These are phyloP conservation scores for Chalciporus pseudorubinellus DNA, from an alignment of 768 basidiomycete genomes.

Conservation along the genomic window DNA sequence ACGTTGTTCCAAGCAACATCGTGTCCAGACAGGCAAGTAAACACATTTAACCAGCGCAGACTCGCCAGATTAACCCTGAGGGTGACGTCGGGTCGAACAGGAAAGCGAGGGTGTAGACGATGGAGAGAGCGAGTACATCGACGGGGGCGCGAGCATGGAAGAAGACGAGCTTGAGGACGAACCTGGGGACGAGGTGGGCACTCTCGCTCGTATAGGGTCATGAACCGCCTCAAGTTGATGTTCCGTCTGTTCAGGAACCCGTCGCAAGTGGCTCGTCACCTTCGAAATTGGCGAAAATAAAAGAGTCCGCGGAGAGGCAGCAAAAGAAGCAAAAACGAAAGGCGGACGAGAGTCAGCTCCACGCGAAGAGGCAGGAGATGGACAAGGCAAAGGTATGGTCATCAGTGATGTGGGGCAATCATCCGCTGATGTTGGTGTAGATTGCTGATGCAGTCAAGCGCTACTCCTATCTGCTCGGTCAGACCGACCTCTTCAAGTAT, in stretches of 20 bases:
- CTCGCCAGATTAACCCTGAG: slow-evolving; percentile 5
- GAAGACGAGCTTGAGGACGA: slow-evolving; percentile 65
- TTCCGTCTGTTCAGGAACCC: slow-evolving; percentile 12
- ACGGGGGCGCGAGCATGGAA: slow-evolving; percentile 51
- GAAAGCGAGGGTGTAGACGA: slow-evolving; percentile 70
- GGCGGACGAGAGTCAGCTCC: slow-evolving; percentile 66
- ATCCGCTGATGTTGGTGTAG: slow-evolving; percentile 40
- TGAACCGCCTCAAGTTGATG: slow-evolving; percentile 1
- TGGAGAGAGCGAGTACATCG: slow-evolving; percentile 66
- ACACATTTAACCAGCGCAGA: not conserved
- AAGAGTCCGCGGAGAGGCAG: slow-evolving; percentile 38
- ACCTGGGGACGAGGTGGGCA: slow-evolving; percentile 37
- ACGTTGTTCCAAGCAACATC: slow-evolving; percentile 88
- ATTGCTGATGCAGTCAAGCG: slow-evolving; percentile 92
- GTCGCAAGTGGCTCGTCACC: slow-evolving; percentile 27
- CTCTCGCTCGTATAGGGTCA: slow-evolving; percentile 1
- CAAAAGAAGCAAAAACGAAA: slow-evolving; percentile 56
- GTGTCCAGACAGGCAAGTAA: slow-evolving; percentile 77
- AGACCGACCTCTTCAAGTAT: slow-evolving; percentile 97
- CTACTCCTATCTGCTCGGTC: slow-evolving; percentile 95
- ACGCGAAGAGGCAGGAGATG: slow-evolving; percentile 75
- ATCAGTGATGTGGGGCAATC: not conserved
- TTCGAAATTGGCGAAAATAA: slow-evolving; percentile 34
- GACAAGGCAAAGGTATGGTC: slow-evolving; percentile 78
- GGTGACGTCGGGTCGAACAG: slow-evolving; percentile 34